Evolutionary conservation across 345 rosid species (phyloP).

Genomic region (Citrus glauca): DNA sequence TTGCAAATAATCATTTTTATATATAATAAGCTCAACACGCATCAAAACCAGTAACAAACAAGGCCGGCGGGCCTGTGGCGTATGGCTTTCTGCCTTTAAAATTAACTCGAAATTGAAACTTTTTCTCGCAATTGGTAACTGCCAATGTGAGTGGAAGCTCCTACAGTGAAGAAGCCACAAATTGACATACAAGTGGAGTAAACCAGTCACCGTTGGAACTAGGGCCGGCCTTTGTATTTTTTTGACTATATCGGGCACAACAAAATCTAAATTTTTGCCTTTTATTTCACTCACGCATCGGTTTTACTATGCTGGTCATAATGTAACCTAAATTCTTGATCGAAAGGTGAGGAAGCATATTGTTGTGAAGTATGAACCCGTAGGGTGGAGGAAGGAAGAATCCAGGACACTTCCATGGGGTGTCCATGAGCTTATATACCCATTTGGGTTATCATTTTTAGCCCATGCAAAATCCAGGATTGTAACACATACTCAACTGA

Average conservation of each 20-base stretch:
- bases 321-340: not conserved
- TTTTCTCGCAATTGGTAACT: not conserved
- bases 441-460: not conserved
- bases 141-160: not conserved
- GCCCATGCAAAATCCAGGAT: not conserved
- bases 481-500: not conserved
- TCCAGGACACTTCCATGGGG: not conserved
- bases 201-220: not conserved
- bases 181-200: not conserved
- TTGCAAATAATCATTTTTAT: not conserved
- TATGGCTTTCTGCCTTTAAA: not conserved
- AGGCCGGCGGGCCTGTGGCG: not conserved
- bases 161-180: not conserved
- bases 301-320: not conserved
- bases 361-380: no score
- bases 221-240: not conserved
- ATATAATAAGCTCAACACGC: not conserved
- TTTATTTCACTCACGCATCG: not conserved
- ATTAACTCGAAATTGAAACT: not conserved
- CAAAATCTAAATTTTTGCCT: not conserved
- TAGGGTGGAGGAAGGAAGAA: no score
- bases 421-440: not conserved
- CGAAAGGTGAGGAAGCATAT: not conserved
- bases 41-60: not conserved
- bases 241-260: not conserved